Conservation (phyloP, 176 grass and related monocot species). For the Phragmites australis region DNA sequence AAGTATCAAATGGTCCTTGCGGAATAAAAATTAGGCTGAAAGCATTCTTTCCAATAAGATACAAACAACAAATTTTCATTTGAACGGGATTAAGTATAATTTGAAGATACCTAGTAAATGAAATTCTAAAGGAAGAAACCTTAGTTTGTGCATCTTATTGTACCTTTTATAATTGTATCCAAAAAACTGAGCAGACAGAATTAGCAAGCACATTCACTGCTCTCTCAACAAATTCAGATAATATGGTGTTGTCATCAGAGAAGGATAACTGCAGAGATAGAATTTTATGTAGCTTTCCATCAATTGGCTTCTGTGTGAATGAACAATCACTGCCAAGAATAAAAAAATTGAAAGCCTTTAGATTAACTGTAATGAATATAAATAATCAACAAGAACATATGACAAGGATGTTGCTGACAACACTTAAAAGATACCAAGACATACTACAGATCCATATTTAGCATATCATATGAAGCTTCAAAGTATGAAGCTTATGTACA, state of each 20-base stretch:
- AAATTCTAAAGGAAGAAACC: too few relatives aligned
- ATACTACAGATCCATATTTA: too few relatives aligned
- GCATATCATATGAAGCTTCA: too few relatives aligned
- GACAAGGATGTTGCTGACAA: too few relatives aligned
- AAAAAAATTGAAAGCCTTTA: slow-evolving; percentile 20
- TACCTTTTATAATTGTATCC: slow-evolving; percentile 95
- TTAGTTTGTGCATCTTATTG: slow-evolving; percentile 32
- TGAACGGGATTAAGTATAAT: too few relatives aligned
- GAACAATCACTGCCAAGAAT: slow-evolving; percentile 61
- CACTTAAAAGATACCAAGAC: too few relatives aligned
- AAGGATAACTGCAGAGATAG: slow-evolving; percentile 73
- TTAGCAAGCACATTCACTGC: slow-evolving; percentile 70
- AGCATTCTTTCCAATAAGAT: too few relatives aligned
- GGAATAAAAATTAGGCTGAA: too few relatives aligned
- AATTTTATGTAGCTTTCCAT: slow-evolving; percentile 32
- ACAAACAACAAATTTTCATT: too few relatives aligned
- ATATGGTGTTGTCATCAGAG: slow-evolving; percentile 47
- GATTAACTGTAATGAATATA: slow-evolving; percentile 26
- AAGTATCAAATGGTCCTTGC: slow-evolving; percentile 85
- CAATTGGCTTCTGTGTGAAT: slow-evolving; percentile 37
- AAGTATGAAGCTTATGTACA: too few relatives aligned
- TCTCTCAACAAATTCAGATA: slow-evolving; percentile 74
- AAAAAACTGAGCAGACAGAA: slow-evolving; percentile 75
- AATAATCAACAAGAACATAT: too few relatives aligned
- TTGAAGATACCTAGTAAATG: too few relatives aligned